Base-by-base conservation (phyloP, 441 rosid genomes). In the Macaranga tanarius region DNA sequence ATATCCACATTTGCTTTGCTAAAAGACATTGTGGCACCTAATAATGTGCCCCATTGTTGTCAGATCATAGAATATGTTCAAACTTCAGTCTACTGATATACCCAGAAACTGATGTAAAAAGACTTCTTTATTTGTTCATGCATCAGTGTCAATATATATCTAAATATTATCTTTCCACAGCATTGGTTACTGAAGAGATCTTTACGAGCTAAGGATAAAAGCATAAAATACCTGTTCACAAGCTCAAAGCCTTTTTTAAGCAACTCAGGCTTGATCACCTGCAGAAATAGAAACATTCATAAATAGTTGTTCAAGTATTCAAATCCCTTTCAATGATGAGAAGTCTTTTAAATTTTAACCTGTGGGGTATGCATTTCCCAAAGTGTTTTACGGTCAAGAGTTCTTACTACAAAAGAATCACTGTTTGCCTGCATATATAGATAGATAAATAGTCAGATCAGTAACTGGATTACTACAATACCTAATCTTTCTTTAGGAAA, bases 351-450 rank as follows among this genome's bases (percentile, higher is more conserved):
- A 79, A 8, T 47, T 34, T 51, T 28, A 79, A 92, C 99, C 97
- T 95, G 97, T 59, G 97, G 99, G 51, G 99, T 92, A 79, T 95
- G 99, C 97, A 95, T 95, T 76, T 95, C 97, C 99, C 97, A 92
- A 61, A 92, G 94, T 13, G 91, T 95, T 81, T 86, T 95, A 25
- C 97, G 86, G 77, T 94, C 95, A 40, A 94, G 88, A 67, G 99
- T 94, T 85, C 75, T 88, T 63, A 87, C 93, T 28, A 94, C 97
- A 65, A 90, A 90, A 17, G 91, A 88, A 69, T 90, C 86, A 44
- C 84, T 76, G 65, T 86, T 87, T 57, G 92, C 97, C 99, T 92
- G 89, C 48, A 73, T 26, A 72, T 26, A 10, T 1, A 47, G 19
- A 60, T 15, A 62, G 26, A 69, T 34, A 57, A 45, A 58, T 45